A percentile compares a stretch with the other conserved stretches of the same genome.
Evolutionary conservation across 2,329 filamentous ascomycete species (phyloP).

Genomic region (Paraconiothyrium sp.): DNA sequence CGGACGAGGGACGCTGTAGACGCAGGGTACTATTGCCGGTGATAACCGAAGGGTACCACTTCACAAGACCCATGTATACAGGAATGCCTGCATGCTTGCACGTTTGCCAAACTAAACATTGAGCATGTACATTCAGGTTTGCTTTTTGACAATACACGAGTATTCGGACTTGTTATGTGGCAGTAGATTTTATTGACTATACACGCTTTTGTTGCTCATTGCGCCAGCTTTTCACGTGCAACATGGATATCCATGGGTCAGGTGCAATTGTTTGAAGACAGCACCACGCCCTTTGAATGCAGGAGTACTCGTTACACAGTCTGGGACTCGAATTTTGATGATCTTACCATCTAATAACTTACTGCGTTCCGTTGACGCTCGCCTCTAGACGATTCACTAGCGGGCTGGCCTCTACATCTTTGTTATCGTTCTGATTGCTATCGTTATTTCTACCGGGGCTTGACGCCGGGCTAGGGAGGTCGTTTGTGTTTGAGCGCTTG

Average conservation of each 20-base stretch:
- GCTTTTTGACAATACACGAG: too few relatives aligned
- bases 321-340: background rate
- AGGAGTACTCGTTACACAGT: background rate
- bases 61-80: background rate
- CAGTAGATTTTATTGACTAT: background rate
- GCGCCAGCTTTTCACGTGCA: slow-evolving; percentile 5
- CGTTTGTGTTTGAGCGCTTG: slow-evolving; percentile 61
- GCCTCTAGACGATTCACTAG: slow-evolving; percentile 42
- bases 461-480: slow-evolving; percentile 40
- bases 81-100: background rate
- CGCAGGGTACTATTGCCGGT: background rate
- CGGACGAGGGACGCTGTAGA: background rate
- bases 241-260: background rate
- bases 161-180: background rate
- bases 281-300: slow-evolving; percentile 6
- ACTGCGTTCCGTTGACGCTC: slow-evolving; percentile 34
- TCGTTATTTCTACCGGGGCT: slow-evolving; percentile 28
- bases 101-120: background rate
- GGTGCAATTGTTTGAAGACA: background rate
- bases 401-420: slow-evolving; percentile 25
- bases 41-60: background rate
- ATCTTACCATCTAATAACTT: background rate
- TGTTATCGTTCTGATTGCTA: slow-evolving; percentile 14
- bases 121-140: background rate
- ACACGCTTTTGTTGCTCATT: background rate